Conservation (phyloP, 768 basidiomycete genomes). For the Cystofilobasidium ferigula region DNA sequence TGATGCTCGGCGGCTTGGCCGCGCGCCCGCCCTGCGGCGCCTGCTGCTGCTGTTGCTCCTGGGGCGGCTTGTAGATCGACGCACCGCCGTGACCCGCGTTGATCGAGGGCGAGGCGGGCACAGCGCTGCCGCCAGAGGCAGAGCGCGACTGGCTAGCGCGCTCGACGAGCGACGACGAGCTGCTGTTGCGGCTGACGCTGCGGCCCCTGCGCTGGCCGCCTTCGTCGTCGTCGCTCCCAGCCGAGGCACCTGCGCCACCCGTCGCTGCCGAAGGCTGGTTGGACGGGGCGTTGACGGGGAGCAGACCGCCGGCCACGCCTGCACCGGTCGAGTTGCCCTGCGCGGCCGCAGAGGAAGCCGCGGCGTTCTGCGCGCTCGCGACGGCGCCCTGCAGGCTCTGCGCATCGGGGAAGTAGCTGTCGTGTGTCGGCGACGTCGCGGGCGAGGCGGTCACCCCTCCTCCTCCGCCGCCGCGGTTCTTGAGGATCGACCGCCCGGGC, state of each 20-base stretch:
- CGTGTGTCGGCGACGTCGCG: constrained; percentile 30
- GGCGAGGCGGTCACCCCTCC: constrained; percentile 28
- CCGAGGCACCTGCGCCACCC: not conserved
- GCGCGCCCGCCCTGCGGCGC: not conserved
- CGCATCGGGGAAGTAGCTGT: constrained; percentile 27
- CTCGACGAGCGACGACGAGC: constrained; percentile 12
- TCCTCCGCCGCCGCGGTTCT: constrained; percentile 31
- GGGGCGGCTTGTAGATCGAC: not conserved
- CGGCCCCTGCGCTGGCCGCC: constrained; percentile 9
- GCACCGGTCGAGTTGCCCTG: not conserved
- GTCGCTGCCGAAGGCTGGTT: not conserved
- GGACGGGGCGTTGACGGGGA: not conserved
- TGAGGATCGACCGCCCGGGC: constrained; percentile 37
- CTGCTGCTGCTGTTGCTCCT: no score
- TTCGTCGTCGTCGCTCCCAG: not conserved
- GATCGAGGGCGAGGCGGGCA: constrained; percentile 10
- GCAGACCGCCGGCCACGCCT: not conserved
- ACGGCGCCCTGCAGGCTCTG: constrained; percentile 23
- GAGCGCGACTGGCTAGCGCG: not conserved
- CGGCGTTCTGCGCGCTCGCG: constrained; percentile 28
- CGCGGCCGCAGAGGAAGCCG: constrained; percentile 23
- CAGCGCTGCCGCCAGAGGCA: constrained; percentile 1
- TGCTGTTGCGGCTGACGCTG: not conserved
- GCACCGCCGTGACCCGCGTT: constrained; percentile 2
- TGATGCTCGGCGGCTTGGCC: constrained; percentile 12